phyloP scores from a whole-genome alignment of 371 early-diverging fungal genomes.

The Lichtheimia ornata region DNA sequence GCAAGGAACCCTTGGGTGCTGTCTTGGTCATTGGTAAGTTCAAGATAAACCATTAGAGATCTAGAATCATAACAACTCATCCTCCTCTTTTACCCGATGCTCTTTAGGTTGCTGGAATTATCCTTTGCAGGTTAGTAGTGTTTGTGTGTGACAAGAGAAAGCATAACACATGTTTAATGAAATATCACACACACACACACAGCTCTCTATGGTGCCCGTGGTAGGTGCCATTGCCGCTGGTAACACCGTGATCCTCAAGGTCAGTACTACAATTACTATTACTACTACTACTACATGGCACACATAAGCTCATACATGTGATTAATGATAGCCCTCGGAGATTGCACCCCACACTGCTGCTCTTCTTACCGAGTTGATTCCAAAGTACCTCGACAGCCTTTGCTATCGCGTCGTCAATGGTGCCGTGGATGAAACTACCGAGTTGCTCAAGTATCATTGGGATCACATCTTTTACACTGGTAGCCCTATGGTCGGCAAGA shows the following conservation, averaged over 20 bases:
- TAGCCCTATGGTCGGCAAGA: constrained; percentile 73
- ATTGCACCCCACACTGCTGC: constrained; percentile 70
- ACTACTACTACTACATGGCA: too few species aligned
- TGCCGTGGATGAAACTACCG: constrained; percentile 76
- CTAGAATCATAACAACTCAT: neutral
- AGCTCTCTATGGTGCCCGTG: constrained; percentile 58
- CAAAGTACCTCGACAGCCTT: constrained; percentile 72
- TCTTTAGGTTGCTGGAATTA: constrained; percentile 48
- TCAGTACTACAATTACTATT: neutral
- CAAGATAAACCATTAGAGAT: neutral
- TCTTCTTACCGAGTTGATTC: constrained; percentile 62
- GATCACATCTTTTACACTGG: constrained; percentile 94
- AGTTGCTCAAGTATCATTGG: constrained; percentile 67
- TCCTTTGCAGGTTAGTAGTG: constrained; percentile 35
- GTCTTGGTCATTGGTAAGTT: constrained; percentile 59
- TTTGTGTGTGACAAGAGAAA: constrained; percentile 14
- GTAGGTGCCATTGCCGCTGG: constrained; percentile 91
- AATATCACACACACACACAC: constrained; percentile 39
- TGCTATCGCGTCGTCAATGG: constrained; percentile 80
- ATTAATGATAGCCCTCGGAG: constrained; percentile 66
- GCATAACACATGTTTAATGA: constrained; percentile 63
- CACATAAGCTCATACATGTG: neutral
- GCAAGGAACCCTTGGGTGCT: constrained; percentile 79
- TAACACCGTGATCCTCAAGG: constrained; percentile 77
- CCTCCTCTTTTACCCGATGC: neutral